phyloP scores from a whole-genome alignment of 148 eudicot genomes.

The Rhododendron mucronatum region DNA sequence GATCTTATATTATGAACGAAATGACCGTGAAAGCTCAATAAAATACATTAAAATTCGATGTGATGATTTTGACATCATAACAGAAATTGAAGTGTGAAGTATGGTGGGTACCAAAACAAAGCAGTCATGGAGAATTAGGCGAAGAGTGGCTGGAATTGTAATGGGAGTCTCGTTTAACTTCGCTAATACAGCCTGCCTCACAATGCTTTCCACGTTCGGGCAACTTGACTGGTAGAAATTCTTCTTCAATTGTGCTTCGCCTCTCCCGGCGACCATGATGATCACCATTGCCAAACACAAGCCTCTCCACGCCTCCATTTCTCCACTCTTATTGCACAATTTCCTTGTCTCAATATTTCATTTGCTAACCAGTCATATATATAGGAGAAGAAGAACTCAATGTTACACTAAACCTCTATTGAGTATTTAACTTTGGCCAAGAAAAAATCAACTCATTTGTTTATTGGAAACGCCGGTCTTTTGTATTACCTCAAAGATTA shows the following conservation, averaged over 20 bases:
- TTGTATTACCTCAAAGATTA: no score
- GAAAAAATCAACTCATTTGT: background rate
- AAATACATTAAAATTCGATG: background rate
- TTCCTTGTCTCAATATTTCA: background rate
- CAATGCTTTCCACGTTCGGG: constrained; percentile 48
- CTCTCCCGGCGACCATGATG: constrained; percentile 15
- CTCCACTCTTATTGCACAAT: background rate
- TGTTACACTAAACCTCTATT: background rate
- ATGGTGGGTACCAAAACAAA: constrained; percentile 47
- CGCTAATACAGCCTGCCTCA: constrained; percentile 32
- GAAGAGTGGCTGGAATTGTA: constrained; percentile 67
- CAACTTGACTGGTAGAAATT: constrained; percentile 48
- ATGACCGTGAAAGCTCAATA: background rate
- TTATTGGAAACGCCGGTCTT: background rate
- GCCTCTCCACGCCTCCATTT: constrained; percentile 25
- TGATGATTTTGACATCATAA: background rate
- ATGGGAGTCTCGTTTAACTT: constrained; percentile 42
- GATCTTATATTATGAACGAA: background rate
- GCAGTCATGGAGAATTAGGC: constrained; percentile 73
- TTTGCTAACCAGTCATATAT: background rate
- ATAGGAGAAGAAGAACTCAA: background rate
- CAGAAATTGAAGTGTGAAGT: background rate
- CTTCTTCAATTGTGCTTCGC: constrained; percentile 31
- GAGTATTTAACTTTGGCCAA: background rate
- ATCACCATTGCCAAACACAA: constrained; percentile 23